These are phyloP conservation scores for Hordeum vulgare DNA, from an alignment of 176 grass and related monocot genomes.

Conservation along the genomic window DNA sequence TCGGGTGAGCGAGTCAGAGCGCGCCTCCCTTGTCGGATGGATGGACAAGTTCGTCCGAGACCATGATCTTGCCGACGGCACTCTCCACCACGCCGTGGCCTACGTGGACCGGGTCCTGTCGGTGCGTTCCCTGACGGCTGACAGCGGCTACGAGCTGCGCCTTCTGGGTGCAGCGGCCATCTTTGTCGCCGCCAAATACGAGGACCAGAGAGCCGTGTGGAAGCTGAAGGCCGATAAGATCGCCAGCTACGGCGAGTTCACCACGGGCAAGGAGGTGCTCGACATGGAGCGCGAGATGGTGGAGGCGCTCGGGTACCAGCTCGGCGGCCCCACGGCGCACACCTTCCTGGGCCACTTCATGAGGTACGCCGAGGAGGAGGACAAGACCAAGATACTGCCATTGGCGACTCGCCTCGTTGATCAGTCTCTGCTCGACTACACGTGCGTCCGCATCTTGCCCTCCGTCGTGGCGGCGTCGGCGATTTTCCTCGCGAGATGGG, in stretches of 20 bases:
- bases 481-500: not conserved
- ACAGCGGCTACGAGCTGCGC: not conserved
- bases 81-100: slow-evolving; percentile 5
- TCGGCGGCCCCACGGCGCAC: slow-evolving; percentile 15
- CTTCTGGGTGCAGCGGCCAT: not conserved
- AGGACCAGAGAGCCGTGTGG: not conserved
- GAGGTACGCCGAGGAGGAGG: not conserved
- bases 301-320: not conserved
- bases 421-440: not conserved
- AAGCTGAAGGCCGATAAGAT: not conserved
- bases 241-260: not conserved
- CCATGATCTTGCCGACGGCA: not conserved
- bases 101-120: not conserved
- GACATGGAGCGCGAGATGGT: not conserved
- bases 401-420: slow-evolving; percentile 4
- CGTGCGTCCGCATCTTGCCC: not conserved
- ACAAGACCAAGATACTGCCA: not conserved
- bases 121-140: not conserved
- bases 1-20: not conserved
- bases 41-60: not conserved
- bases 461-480: slow-evolving; percentile 13
- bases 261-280: not conserved
- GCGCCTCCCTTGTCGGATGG: not conserved
- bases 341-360: not conserved
- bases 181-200: not conserved